Base-by-base conservation (phyloP, 2,329 filamentous ascomycete genomes). In the Talaromyces sp. region DNA sequence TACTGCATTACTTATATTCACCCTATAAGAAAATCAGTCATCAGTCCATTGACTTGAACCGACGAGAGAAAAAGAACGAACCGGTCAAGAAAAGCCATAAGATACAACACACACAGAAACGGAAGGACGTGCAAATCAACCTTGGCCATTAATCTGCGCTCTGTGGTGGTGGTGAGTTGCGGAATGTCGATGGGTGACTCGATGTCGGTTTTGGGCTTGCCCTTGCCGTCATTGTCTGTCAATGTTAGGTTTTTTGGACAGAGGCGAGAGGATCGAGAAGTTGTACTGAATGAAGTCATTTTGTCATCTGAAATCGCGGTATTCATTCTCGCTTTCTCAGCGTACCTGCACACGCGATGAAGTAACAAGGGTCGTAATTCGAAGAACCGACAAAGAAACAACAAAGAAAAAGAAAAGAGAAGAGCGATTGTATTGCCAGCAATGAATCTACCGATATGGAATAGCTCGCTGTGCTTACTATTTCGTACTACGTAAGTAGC, bases 1-100 rank as follows among this genome's bases (percentile, higher is more conserved):
- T 51, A 84, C 86, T 31, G 91, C 91, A 77, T 93, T 93, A 76
- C 88, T 89, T 71, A 94, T 91, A 74, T 93, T 94, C 74, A 93
- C 90, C 58, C 91, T 80, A 63, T 29, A 27, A 36, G 11, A 45
- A 62, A 68, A 40, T 60, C 68, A 34, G 65, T 51, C 5, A 17
- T 19, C 25, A 22, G 25, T 25, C 73, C 15, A 22, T 38, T 54
- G 31, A 40, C 7, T 10, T 8, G 7, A 3, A 15, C 5, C 10
- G 13, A 27, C 25, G 3, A 4, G 5, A 53, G 3, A 45, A 51
- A 29, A 17, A 51, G 47, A n/a, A 29, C 54, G 22, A 77, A 81
- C 80, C 80, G 77, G 67, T 82, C 88, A 59, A 91, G 78, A 72
- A 91, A 91, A 43, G 89, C 88, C 58, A 91, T 80, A 47, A 91